phyloP scores from a whole-genome alignment of 768 basidiomycete genomes.

The Psilocybe sp. region DNA sequence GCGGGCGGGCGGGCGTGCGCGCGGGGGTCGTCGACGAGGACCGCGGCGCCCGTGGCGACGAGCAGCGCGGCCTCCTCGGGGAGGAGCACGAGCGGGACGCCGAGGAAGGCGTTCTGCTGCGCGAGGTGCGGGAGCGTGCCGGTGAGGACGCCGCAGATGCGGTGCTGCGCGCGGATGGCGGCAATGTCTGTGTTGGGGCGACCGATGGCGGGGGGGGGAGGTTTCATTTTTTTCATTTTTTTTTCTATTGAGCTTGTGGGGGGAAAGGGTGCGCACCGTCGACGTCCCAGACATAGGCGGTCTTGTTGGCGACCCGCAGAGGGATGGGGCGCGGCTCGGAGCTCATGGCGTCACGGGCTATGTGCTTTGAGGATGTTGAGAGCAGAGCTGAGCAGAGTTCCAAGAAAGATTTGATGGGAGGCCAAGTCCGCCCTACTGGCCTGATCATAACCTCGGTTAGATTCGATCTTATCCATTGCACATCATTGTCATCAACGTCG shows the following conservation, averaged over 20 bases:
- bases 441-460: not conserved
- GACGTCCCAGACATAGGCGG: constrained; percentile 86
- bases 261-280: constrained; percentile 48
- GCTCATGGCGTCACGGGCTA: not conserved
- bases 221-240: too few species aligned
- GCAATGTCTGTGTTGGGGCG: constrained; percentile 72
- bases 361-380: constrained; percentile 4
- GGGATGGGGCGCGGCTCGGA: constrained; percentile 40
- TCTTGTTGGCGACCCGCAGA: constrained; percentile 74
- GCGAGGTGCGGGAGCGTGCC: constrained; percentile 94
- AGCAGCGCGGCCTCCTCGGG: constrained; percentile 92
- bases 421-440: not conserved
- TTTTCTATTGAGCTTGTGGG: not conserved
- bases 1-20: constrained; percentile 56
- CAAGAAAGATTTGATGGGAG: not conserved
- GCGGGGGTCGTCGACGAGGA: constrained; percentile 68
- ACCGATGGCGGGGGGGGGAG: too few species aligned
- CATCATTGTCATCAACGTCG: too few species aligned
- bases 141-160: constrained; percentile 78
- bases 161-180: constrained; percentile 73
- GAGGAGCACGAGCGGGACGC: constrained; percentile 83
- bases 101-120: constrained; percentile 95
- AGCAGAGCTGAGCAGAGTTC: not conserved
- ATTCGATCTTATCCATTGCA: not conserved
- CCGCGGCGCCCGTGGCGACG: constrained; percentile 75